Evolutionary conservation across 2,329 filamentous ascomycete species (phyloP).

Genomic region (Aspergillus ochraceus): DNA sequence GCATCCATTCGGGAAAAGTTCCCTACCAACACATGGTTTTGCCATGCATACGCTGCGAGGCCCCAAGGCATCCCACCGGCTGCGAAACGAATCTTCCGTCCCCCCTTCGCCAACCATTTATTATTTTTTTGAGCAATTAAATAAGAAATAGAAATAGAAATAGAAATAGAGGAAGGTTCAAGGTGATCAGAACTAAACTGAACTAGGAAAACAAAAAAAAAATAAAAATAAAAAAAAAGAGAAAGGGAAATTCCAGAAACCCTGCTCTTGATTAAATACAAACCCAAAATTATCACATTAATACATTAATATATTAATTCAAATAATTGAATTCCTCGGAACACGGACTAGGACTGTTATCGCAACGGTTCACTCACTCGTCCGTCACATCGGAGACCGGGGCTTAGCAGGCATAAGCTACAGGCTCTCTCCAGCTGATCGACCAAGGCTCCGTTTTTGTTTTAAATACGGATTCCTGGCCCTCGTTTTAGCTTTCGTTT

Average conservation of each 20-base stretch:
- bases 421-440: constrained; percentile 20
- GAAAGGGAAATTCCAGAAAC: neutral
- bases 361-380: constrained; percentile 21
- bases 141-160: constrained; percentile 1
- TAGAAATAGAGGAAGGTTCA: neutral
- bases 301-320: constrained; percentile 1
- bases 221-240: constrained; percentile 4
- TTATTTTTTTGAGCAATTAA: neutral
- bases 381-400: constrained; percentile 18
- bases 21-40: constrained; percentile 25
- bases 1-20: constrained; percentile 24
- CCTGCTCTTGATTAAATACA: neutral
- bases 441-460: constrained; percentile 15
- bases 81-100: neutral
- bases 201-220: neutral
- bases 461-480: constrained; percentile 21
- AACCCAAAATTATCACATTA: neutral
- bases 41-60: constrained; percentile 17
- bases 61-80: constrained; percentile 3
- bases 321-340: constrained; percentile 11
- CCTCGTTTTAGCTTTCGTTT: constrained; percentile 8
- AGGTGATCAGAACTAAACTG: too few relatives aligned
- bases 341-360: constrained; percentile 23
- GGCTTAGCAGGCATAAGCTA: constrained; percentile 24
- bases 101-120: neutral